These are phyloP conservation scores for Mycena crocata DNA, from an alignment of 768 basidiomycete genomes.

Conservation along the genomic window DNA sequence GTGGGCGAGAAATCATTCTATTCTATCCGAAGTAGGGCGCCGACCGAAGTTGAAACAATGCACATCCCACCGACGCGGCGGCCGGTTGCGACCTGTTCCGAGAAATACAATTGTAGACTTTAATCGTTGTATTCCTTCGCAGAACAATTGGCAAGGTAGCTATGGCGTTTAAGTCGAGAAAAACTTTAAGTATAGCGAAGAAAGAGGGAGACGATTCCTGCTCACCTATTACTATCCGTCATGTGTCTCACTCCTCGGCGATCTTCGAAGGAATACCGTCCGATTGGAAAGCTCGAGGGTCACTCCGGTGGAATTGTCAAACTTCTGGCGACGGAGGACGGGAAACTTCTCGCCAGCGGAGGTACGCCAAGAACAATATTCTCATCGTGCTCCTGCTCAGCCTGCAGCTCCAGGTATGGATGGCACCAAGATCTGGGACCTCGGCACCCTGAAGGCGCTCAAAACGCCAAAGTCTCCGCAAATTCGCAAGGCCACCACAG, in stretches of 20 bases:
- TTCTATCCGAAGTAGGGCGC: too few relatives aligned
- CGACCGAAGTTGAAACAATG: too few relatives aligned
- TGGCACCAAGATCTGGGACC: constrained; percentile 28
- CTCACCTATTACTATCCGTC: constrained; percentile 7
- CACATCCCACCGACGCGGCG: too few relatives aligned
- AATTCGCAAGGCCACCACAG: constrained; percentile 26
- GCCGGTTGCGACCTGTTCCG: too few relatives aligned
- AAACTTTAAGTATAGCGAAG: constrained; percentile 12
- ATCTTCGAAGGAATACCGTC: constrained; percentile 2
- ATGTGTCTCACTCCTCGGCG: constrained; percentile 14
- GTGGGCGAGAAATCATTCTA: too few relatives aligned
- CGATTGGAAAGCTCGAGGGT: constrained; percentile 22
- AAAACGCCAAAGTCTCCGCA: constrained; percentile 7
- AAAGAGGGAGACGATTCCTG: constrained; percentile 1
- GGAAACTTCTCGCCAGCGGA: constrained; percentile 26
- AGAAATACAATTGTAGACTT: too few relatives aligned
- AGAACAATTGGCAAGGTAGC: constrained; percentile 15
- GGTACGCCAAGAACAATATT: constrained; percentile 14
- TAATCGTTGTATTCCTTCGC: constrained; percentile 16
- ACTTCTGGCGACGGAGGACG: constrained; percentile 18
- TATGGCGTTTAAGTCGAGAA: constrained; percentile 7
- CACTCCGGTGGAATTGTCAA: constrained; percentile 21
- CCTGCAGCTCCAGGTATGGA: constrained; percentile 15
- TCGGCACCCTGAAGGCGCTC: constrained; percentile 12
- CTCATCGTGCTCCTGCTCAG: not conserved